Conservation (phyloP, 2,329 filamentous ascomycete species). For the Hypoxylon sp. region DNA sequence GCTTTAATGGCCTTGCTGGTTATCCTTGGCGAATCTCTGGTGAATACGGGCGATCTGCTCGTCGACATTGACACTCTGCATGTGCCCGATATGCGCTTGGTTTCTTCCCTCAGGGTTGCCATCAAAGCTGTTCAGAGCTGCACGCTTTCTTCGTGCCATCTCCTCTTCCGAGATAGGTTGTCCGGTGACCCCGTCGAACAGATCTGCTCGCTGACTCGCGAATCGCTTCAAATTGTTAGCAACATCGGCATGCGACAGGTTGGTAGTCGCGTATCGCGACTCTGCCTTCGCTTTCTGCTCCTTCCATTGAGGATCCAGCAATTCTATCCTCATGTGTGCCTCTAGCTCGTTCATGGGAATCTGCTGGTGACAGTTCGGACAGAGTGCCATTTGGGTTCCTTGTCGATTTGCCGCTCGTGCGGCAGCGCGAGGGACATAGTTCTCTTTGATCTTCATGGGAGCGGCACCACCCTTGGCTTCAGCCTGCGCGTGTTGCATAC, state of each 20-base stretch:
- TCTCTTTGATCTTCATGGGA: slow-evolving; percentile 89
- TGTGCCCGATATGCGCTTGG: slow-evolving; percentile 62
- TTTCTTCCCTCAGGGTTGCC: slow-evolving; percentile 68
- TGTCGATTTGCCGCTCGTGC: slow-evolving; percentile 73
- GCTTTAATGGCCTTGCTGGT: slow-evolving; percentile 40
- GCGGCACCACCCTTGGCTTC: slow-evolving; percentile 73
- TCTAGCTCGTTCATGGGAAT: slow-evolving; percentile 89
- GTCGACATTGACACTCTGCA: slow-evolving; percentile 79
- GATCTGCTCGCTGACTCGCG: slow-evolving; percentile 84
- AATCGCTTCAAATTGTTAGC: slow-evolving; percentile 96
- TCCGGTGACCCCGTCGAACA: slow-evolving; percentile 80
- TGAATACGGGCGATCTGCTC: slow-evolving; percentile 79
- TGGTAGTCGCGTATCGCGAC: slow-evolving; percentile 83
- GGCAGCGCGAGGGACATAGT: slow-evolving; percentile 88
- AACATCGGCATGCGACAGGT: slow-evolving; percentile 84
- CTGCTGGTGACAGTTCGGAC: slow-evolving; percentile 91
- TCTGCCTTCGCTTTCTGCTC: slow-evolving; percentile 93
- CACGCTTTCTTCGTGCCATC: slow-evolving; percentile 76
- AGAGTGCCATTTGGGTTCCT: slow-evolving; percentile 74
- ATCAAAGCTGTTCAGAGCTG: slow-evolving; percentile 72
- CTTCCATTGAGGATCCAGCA: slow-evolving; percentile 94
- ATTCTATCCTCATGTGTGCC: slow-evolving; percentile 92
- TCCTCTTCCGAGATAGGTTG: slow-evolving; percentile 77
- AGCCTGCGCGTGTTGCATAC: slow-evolving; percentile 80
- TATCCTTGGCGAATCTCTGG: slow-evolving; percentile 59